Evolutionary conservation across 345 rosid genomes (phyloP), one percentile per base, ranked within the genome.

Genomic region (Gossypium raimondii): DNA sequence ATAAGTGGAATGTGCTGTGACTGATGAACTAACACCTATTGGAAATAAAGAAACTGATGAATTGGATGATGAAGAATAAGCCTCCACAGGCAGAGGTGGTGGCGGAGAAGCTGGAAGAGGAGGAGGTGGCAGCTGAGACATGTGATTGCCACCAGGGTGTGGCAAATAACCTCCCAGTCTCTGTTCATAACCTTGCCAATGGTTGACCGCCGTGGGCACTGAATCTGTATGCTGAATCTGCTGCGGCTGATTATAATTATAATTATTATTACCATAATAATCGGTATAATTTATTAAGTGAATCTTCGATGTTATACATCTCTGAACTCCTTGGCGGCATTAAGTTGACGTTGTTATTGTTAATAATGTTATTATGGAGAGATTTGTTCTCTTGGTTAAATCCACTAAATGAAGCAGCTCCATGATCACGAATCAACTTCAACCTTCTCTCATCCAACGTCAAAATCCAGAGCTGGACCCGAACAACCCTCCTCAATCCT

Each of bases 391-490:
- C 76, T 16, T 47, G 43, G 24, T 25, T 48, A 50, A 45, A 41
- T 20, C 51, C 80, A 29, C 47, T 38, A 11, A 53, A 38, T 17
- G 78, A 67, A 48, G 81, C 78, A 61, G 79, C 83, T 50, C 98
- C 97, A 48, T 94, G 97, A 78, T 94, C 97, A 20, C 86, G 88
- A 29, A 94, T 89, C 81, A 92, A 82, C 89, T 87, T 89, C 85
- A 92, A 82, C 77, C 98, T 83, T 57, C 96, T 92, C 76, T 92
- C 97, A 41, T 85, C 77, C 7, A 88, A 94, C 47, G 79, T 80
- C 0, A 72, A 79, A 81, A 59, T 72, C 72, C 38, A n/a, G 57
- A 18, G 60, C 72, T 29, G 61, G 80, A 81, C 73, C 73, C 20
- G 79, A 73, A 27, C 48, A 79, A 60, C 80, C 48, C 29, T 81